phyloP scores from a whole-genome alignment of 805 yeast species.

The Yamadazyma paraphyllophila region DNA sequence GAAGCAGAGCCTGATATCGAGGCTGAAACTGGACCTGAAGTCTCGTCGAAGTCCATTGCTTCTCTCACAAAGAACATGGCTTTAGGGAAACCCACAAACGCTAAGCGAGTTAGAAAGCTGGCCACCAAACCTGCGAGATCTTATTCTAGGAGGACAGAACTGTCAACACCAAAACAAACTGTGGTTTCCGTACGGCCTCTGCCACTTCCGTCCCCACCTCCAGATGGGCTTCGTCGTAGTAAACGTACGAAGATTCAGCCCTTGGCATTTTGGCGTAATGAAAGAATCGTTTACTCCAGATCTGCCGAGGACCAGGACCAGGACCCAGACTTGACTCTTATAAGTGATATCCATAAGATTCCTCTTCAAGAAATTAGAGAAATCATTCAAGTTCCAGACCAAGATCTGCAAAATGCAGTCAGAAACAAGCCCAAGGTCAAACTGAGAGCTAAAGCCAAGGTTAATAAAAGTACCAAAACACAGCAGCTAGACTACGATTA shows the following conservation, averaged over 20 bases:
- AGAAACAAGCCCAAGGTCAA: slow-evolving; percentile 6
- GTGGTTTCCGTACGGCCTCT: slow-evolving; percentile 22
- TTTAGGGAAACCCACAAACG: slow-evolving; percentile 17
- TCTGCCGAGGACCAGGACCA: slow-evolving; percentile 26
- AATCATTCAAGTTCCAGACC: slow-evolving; percentile 48
- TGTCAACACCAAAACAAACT: not conserved
- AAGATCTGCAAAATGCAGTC: not conserved
- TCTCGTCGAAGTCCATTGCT: slow-evolving; percentile 14
- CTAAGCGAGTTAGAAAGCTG: slow-evolving; percentile 5
- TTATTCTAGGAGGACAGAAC: slow-evolving; percentile 1
- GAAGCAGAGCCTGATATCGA: not conserved
- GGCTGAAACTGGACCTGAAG: not conserved
- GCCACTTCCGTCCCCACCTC: slow-evolving; percentile 45
- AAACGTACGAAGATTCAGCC: slow-evolving; percentile 66
- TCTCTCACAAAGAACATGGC: slow-evolving; percentile 35
- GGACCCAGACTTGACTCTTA: slow-evolving; percentile 44
- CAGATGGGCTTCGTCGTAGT: slow-evolving; percentile 59
- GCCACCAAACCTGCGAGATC: not conserved
- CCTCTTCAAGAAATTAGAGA: slow-evolving; percentile 57
- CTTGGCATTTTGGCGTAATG: slow-evolving; percentile 82
- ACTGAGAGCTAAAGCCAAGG: not conserved
- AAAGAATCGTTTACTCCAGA: slow-evolving; percentile 57
- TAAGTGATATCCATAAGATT: slow-evolving; percentile 32
- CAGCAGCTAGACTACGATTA: slow-evolving; percentile 21
- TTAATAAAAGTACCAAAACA: not conserved